phyloP scores from a whole-genome alignment of 2,329 filamentous ascomycete species.

The Aphanocladium album region DNA sequence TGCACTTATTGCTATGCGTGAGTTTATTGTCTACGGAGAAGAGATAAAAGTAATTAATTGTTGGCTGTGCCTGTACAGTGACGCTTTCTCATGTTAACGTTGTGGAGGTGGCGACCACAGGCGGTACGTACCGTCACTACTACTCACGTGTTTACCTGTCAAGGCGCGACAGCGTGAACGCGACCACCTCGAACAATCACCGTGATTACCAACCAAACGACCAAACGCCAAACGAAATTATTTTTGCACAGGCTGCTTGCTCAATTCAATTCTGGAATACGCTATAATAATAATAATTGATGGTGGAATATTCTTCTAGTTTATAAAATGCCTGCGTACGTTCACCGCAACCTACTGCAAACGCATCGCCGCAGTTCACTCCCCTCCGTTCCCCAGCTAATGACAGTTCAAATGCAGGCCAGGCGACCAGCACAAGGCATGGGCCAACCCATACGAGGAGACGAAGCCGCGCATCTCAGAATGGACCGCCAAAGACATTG shows the following conservation, averaged over 20 bases:
- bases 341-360: slow-evolving; percentile 11
- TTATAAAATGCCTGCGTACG: slow-evolving; percentile 41
- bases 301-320: background rate
- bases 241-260: background rate
- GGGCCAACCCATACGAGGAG: slow-evolving; percentile 79
- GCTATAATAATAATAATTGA: background rate
- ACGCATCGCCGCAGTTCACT: slow-evolving; percentile 17
- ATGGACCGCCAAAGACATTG: slow-evolving; percentile 87
- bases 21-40: too few relatives aligned
- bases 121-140: slow-evolving; percentile 7
- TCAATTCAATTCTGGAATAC: background rate
- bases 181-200: slow-evolving; percentile 3
- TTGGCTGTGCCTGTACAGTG: too few relatives aligned
- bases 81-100: background rate
- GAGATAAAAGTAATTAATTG: too few relatives aligned
- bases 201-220: slow-evolving; percentile 1
- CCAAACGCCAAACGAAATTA: background rate
- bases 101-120: background rate
- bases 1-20: background rate
- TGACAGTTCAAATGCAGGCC: slow-evolving; percentile 41
- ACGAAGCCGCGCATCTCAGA: slow-evolving; percentile 61
- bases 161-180: slow-evolving; percentile 11
- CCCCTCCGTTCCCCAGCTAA: slow-evolving; percentile 10
- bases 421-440: slow-evolving; percentile 57
- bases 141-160: slow-evolving; percentile 13